A percentile compares a stretch with the other conserved stretches of the same genome.
phyloP scores from a whole-genome alignment of 2,329 filamentous ascomycete species.

The Epichloe elymi region DNA sequence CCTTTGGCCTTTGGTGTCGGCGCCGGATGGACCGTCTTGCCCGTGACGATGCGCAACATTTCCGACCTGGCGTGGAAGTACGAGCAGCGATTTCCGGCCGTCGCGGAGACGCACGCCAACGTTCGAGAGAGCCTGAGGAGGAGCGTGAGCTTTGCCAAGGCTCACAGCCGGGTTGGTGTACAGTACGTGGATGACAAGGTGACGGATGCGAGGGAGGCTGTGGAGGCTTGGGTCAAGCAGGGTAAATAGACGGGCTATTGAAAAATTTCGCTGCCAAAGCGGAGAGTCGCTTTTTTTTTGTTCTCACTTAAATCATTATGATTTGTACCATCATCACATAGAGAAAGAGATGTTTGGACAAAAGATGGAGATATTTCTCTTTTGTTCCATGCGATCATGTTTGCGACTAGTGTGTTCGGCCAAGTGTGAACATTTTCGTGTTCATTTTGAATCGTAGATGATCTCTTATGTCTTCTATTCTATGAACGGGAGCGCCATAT shows the following conservation, averaged over 20 bases:
- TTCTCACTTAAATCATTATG: not conserved
- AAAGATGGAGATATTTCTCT: not conserved
- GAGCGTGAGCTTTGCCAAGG: slow-evolving; percentile 59
- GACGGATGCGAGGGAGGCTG: slow-evolving; percentile 55
- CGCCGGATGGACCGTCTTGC: slow-evolving; percentile 73
- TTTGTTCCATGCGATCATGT: not conserved
- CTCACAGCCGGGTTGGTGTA: slow-evolving; percentile 58
- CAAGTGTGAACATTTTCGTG: not conserved
- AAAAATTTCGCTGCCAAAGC: slow-evolving; percentile 5
- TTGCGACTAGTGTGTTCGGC: not conserved
- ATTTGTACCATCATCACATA: slow-evolving; percentile 26
- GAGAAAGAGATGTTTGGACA: slow-evolving; percentile 7
- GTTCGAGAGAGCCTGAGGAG: slow-evolving; percentile 55
- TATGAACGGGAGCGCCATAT: not conserved
- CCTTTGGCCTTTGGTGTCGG: slow-evolving; percentile 71
- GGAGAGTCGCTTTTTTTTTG: not conserved
- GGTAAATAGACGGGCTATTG: slow-evolving; percentile 46
- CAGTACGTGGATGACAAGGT: slow-evolving; percentile 73
- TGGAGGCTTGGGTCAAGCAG: slow-evolving; percentile 88
- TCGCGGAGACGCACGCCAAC: slow-evolving; percentile 69
- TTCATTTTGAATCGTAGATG: not conserved
- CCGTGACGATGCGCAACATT: slow-evolving; percentile 82
- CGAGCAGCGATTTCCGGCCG: slow-evolving; percentile 73
- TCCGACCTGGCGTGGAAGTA: slow-evolving; percentile 80
- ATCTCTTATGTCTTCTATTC: not conserved